Percentiles rank a stretch among this genome's conserved stretches.
Conservation (phyloP, 2,329 filamentous ascomycete species). For the Ophiostoma perfectum region DNA sequence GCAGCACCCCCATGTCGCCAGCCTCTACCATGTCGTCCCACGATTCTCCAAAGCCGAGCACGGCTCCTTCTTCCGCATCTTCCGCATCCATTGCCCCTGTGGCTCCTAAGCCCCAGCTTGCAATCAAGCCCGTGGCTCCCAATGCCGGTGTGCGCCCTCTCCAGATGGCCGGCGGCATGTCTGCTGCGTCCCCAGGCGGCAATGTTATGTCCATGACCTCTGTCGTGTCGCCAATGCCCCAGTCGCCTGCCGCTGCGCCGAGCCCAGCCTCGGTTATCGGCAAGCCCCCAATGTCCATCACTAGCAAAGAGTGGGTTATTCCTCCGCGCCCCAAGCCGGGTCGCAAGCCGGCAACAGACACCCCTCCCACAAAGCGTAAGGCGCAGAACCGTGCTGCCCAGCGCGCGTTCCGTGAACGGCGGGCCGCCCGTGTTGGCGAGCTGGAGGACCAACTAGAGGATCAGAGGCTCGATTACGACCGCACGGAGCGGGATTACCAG, state of each 20-base stretch:
- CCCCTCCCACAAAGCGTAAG: conserved; percentile 87
- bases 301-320: conserved; percentile 79
- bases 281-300: conserved; percentile 53
- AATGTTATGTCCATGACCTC: conserved; percentile 47
- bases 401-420: conserved; percentile 79
- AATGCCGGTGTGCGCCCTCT: conserved; percentile 28
- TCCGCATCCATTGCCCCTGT: conserved; percentile 25
- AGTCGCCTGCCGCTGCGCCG: conserved; percentile 35
- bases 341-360: conserved; percentile 88
- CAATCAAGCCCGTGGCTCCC: conserved; percentile 24
- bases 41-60: conserved; percentile 22
- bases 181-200: conserved; percentile 27
- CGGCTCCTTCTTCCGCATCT: conserved; percentile 24
- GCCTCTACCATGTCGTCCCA: conserved; percentile 22
- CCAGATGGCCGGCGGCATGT: conserved; percentile 25
- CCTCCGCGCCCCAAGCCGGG: conserved; percentile 83
- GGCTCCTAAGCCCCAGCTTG: conserved; percentile 23
- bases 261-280: conserved; percentile 23
- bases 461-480: conserved; percentile 52
- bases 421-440: conserved; percentile 77
- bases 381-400: conserved; percentile 91
- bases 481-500: conserved; percentile 52
- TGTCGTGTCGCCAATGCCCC: conserved; percentile 40
- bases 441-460: conserved; percentile 62
- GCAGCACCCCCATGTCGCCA: conserved; percentile 24